Conservation (phyloP, 2,329 filamentous ascomycete genomes). For the Aspergillus sp. region DNA sequence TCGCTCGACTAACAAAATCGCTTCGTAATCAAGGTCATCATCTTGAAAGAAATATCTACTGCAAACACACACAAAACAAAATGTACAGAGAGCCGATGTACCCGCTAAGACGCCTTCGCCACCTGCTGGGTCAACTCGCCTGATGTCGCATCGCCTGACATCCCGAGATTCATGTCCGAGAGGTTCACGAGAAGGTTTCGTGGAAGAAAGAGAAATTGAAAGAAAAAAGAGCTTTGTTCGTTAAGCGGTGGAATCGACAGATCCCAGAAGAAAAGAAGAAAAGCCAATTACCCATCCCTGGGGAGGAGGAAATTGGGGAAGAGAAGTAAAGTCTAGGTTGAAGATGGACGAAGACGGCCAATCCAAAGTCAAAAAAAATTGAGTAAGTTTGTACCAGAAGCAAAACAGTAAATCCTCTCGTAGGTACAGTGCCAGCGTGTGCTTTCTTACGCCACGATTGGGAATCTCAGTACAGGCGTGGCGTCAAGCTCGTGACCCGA, state of each 20-base stretch:
- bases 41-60: conserved; percentile 3
- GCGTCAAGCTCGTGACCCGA: conserved; percentile 1
- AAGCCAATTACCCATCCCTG: background rate
- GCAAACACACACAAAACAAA: conserved; percentile 5
- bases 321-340: conserved; percentile 16
- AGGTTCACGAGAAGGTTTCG: conserved; percentile 5
- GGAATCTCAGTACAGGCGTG: conserved; percentile 22
- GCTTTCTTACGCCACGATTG: conserved; percentile 17
- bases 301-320: conserved; percentile 6
- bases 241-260: conserved; percentile 11
- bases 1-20: conserved; percentile 8
- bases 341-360: background rate
- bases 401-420: conserved; percentile 20
- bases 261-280: conserved; percentile 14
- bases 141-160: conserved; percentile 3
- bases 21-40: conserved; percentile 15
- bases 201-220: conserved; percentile 6
- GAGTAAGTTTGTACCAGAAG: conserved; percentile 23
- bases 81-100: conserved; percentile 3
- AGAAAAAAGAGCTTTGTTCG: conserved; percentile 17
- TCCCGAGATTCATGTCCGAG: conserved; percentile 15
- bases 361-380: background rate
- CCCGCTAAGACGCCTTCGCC: background rate
- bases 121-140: background rate
- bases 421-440: conserved; percentile 32